These are phyloP conservation scores for Carpinus fangiana DNA, from an alignment of 306 rosid genomes.

Conservation along the genomic window DNA sequence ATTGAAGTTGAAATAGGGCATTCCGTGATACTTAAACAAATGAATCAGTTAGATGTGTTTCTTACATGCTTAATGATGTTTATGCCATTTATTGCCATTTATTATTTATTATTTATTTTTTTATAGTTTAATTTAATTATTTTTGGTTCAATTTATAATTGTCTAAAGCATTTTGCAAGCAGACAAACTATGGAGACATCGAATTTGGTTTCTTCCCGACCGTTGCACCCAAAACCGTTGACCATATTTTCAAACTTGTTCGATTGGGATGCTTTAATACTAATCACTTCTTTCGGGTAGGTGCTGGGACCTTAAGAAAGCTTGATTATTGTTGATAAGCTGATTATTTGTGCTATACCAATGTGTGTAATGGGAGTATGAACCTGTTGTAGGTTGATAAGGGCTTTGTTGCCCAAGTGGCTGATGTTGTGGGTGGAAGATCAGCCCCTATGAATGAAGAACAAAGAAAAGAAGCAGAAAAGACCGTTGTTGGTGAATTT, in stretches of 20 bases:
- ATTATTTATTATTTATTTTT: not conserved
- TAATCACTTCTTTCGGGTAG: constrained; percentile 90
- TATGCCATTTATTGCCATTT: not conserved
- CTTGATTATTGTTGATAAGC: not conserved
- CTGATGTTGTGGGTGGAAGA: constrained; percentile 73
- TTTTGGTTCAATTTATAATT: constrained; percentile 5
- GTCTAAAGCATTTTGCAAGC: constrained; percentile 29
- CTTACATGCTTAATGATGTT: not conserved
- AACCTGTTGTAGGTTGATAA: constrained; percentile 63
- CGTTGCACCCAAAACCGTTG: constrained; percentile 90
- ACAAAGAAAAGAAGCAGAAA: constrained; percentile 63
- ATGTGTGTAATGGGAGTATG: constrained; percentile 23
- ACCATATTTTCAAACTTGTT: constrained; percentile 89
- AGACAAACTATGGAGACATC: constrained; percentile 92
- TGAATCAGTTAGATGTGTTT: not conserved
- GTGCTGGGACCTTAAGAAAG: constrained; percentile 3
- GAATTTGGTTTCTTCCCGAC: constrained; percentile 91
- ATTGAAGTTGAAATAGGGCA: not conserved
- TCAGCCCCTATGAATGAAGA: constrained; percentile 85
- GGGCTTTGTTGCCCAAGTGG: constrained; percentile 98
- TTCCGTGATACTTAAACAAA: not conserved
- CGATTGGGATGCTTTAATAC: constrained; percentile 91
- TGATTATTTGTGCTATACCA: constrained; percentile 3
- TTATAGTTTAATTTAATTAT: constrained; percentile 8
- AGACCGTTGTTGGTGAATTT: constrained; percentile 84